Evolutionary conservation across 495 filamentous ascomycete genomes (phyloP).

Genomic region (Penicillium argentinense): DNA sequence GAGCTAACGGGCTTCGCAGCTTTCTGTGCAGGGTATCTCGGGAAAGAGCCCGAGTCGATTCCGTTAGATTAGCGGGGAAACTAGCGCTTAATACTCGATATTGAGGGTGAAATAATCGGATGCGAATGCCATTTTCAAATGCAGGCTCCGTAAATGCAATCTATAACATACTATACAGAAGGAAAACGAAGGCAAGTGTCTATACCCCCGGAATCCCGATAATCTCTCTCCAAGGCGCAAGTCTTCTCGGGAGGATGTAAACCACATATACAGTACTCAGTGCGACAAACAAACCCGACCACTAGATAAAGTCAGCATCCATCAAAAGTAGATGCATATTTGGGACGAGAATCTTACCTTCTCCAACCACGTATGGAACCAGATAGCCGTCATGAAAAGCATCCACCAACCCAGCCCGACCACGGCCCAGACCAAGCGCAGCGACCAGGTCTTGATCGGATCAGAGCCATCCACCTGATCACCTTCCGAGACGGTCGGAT

Average conservation of each 20-base stretch:
- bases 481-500: constrained; percentile 1
- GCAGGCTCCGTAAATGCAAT: constrained; percentile 5
- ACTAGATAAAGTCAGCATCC: constrained; percentile 35
- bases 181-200: background rate
- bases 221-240: constrained; percentile 61
- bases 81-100: too few species aligned
- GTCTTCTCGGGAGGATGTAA: constrained; percentile 72
- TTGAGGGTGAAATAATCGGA: background rate
- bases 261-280: constrained; percentile 65
- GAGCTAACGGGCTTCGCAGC: too few species aligned
- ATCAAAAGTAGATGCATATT: too few species aligned
- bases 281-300: constrained; percentile 72
- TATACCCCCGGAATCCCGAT: constrained; percentile 78
- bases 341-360: constrained; percentile 62
- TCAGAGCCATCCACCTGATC: constrained; percentile 12
- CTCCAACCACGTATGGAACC: constrained; percentile 98
- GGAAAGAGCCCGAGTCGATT: constrained; percentile 27
- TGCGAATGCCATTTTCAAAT: background rate
- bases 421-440: constrained; percentile 47
- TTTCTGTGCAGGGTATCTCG: constrained; percentile 39
- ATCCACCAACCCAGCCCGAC: constrained; percentile 79
- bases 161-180: constrained; percentile 8
- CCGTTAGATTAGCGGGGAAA: background rate
- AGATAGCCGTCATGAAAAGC: constrained; percentile 95
- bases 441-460: constrained; percentile 47